Base-by-base conservation (phyloP, 2,329 filamentous ascomycete genomes). In the Xylariaceae sp. region DNA sequence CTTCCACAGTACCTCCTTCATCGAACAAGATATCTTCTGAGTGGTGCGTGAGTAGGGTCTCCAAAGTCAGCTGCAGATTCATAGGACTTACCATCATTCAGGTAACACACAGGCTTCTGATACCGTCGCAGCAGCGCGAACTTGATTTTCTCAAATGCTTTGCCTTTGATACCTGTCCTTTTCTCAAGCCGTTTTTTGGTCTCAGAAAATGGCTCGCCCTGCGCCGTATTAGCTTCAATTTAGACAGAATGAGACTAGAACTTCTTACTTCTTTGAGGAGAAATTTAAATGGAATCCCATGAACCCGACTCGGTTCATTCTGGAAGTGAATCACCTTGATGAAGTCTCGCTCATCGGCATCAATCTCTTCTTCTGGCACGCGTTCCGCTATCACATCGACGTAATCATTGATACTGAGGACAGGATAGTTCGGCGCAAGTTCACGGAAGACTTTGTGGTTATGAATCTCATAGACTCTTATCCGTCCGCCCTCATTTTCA, bases 61-160 rank as follows among this genome's bases (percentile, higher is more conserved):
- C 15, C 11, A 18, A 16, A 11, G 6, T 24, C 48, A 24, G 20
- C 46, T 27, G 42, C 10, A 8, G 43, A 13, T 43, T 27, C 15
- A 2, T 15, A 24, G 42, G 5, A 71, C 86, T 79, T 77, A 96
- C 93, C 92, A 75, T 97, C 94, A 62, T 88, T 85, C 40, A 99
- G 78, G 75, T 95, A 95, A 55, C 85, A 82, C 21, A 49, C 37
- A n/a, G 92, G 88, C 67, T 88, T 91, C 32, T 79, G 78, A 45
- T 84, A 81, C 70, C 89, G 80, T 70, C 86, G 79, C 45, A 97
- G 82, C 26, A 96, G 74, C 6, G 92, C 89, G 77, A 99, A 97
- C 73, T 95, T 97, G 73, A 99, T 94, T 80, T 97, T 97, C 73
- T 99, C 93, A 63, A 99, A 92, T 61, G 91, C 91, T 79, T 99